Conservation (phyloP, 352 stramenopile genomes). For the Globisporangium carolinianum region DNA sequence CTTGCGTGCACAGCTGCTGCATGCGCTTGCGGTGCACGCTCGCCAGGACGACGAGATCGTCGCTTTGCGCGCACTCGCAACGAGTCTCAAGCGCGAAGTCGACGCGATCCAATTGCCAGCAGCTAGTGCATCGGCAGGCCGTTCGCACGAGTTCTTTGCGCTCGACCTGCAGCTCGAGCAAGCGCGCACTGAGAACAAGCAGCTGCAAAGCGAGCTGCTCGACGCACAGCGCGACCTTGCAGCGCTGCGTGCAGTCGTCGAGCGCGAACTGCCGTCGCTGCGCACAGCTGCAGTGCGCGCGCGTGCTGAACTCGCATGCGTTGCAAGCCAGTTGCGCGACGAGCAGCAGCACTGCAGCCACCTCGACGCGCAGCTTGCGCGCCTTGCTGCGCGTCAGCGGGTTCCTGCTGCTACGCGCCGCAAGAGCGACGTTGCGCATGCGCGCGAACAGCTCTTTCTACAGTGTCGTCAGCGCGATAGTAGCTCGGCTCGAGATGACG, state of each 20-base stretch:
- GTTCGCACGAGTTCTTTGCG: slow-evolving; percentile 38
- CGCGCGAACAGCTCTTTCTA: slow-evolving; percentile 1
- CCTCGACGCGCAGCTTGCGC: slow-evolving; percentile 21
- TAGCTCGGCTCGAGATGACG: not conserved
- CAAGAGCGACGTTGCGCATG: not conserved
- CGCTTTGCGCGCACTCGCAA: slow-evolving; percentile 41
- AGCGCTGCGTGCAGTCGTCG: slow-evolving; percentile 9
- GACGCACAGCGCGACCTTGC: slow-evolving; percentile 10
- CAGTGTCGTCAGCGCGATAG: not conserved
- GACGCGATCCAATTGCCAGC: slow-evolving; percentile 18
- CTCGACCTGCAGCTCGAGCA: slow-evolving; percentile 38
- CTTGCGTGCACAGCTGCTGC: slow-evolving; percentile 42
- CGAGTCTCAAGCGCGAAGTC: slow-evolving; percentile 48
- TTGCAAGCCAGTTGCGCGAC: slow-evolving; percentile 29
- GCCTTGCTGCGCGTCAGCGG: slow-evolving; percentile 13
- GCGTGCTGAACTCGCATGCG: slow-evolving; percentile 26
- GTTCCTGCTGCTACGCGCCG: not conserved
- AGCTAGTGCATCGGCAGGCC: not conserved
- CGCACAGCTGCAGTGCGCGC: slow-evolving; percentile 31
- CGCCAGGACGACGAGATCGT: slow-evolving; percentile 57
- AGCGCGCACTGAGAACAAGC: slow-evolving; percentile 30
- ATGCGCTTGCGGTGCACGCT: slow-evolving; percentile 34
- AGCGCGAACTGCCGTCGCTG: slow-evolving; percentile 19
- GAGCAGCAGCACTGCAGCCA: slow-evolving; percentile 24
- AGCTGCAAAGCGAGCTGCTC: slow-evolving; percentile 20